Evolutionary conservation across 2,329 filamentous ascomycete species (phyloP), one percentile per base, ranked within the genome.

Genomic region (Berkeleyomyces basicola): DNA sequence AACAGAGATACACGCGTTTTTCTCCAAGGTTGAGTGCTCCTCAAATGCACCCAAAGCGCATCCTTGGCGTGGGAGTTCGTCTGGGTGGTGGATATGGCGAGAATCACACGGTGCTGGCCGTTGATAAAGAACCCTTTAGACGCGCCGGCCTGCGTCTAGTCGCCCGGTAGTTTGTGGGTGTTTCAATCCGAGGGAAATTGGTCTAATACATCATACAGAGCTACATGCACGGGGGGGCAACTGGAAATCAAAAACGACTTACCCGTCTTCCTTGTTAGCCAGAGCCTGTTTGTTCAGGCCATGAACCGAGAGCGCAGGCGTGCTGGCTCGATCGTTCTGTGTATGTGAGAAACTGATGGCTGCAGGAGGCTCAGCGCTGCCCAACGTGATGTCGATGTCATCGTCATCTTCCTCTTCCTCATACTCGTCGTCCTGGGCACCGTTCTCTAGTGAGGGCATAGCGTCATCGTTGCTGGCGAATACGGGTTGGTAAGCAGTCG

Each of bases 321-420:
- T 46, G 72, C 73, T 58, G 69, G 70, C 62, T n/a, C 44, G 73
- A 68, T 39, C 68, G 67, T 74, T 70, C 51, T 70, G 70, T 65
- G 49, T 67, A 60, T 61, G 61, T 55, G 51, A 39, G 33, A 37
- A 37, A 31, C 55, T 58, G 53, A 42, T 61, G 63, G 62, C 66
- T 61, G 36, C 68, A 64, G 65, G 57, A 37, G 61, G 40, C 10
- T 60, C 61, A 4, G 62, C 65, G 55, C 67, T 55, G 51, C 79
- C 79, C 10, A 82, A 72, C 67, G 82, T 81, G 71, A 82, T 82
- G 67, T 82, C 80, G 62, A 83, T 78, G 47, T 83, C 80, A 63
- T 82, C 79, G 46, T 79, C 73, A 40, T 79, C 80, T 44, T 74
- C 72, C 47, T 76, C 73, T 59, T 76, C 75, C 59, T 73, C 72